Evolutionary conservation across 2,329 filamentous ascomycete genomes (phyloP).

Genomic region (Verticillium albo-atrum): DNA sequence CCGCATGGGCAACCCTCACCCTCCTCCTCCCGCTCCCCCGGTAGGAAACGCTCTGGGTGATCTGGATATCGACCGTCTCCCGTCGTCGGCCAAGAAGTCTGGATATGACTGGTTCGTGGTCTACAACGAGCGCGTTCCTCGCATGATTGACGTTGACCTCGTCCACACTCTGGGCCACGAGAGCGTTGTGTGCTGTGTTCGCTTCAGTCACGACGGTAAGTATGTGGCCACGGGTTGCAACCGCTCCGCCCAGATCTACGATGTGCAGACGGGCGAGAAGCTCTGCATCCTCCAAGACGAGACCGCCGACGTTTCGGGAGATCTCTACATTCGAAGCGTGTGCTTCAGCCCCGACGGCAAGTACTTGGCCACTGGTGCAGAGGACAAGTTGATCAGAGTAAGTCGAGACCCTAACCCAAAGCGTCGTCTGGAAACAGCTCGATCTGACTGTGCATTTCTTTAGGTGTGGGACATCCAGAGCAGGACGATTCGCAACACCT

Average conservation of each 20-base stretch:
- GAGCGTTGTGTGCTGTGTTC: conserved; percentile 96
- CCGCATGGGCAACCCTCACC: conserved; percentile 41
- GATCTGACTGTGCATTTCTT: conserved; percentile 6
- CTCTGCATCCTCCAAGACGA: conserved; percentile 89
- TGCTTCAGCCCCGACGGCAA: conserved; percentile 97
- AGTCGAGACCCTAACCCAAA: conserved; percentile 28
- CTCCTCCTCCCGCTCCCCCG: conserved; percentile 36
- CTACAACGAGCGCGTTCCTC: conserved; percentile 89
- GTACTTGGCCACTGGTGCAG: conserved; percentile 90
- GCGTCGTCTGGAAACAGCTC: background rate
- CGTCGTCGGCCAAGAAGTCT: conserved; percentile 82
- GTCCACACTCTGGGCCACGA: conserved; percentile 91
- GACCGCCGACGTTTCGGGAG: conserved; percentile 78
- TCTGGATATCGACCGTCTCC: conserved; percentile 79
- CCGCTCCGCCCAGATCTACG: conserved; percentile 97
- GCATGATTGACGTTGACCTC: conserved; percentile 87
- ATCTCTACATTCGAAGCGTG: conserved; percentile 95
- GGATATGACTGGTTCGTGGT: conserved; percentile 93
- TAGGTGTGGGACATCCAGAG: conserved; percentile 92
- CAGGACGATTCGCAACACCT: conserved; percentile 83
- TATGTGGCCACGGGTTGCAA: conserved; percentile 97
- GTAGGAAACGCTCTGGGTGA: conserved; percentile 70
- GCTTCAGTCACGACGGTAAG: conserved; percentile 93
- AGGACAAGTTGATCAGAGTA: conserved; percentile 95
- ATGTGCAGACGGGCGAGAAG: conserved; percentile 81